phyloP scores from a whole-genome alignment of 179 eudicot genomes.

The Camellia oleifera region DNA sequence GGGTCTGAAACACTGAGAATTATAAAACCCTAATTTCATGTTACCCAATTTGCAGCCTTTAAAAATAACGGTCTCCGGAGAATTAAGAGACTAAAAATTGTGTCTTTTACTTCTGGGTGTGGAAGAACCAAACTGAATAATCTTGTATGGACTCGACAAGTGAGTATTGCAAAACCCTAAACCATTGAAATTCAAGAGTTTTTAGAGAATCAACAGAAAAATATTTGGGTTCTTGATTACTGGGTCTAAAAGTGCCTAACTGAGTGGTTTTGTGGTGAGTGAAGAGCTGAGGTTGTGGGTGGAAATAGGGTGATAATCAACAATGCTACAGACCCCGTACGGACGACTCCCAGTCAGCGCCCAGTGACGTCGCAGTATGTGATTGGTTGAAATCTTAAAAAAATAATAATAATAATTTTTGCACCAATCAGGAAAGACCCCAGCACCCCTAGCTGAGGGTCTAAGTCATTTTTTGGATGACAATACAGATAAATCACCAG shows the following conservation, averaged over 20 bases:
- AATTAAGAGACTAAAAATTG: background rate
- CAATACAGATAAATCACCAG: too few species aligned
- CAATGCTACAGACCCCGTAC: too few species aligned
- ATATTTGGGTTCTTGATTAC: background rate
- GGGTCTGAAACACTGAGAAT: conserved; percentile 26
- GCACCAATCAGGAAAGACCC: too few species aligned
- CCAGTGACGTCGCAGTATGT: too few species aligned
- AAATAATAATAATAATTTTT: too few species aligned
- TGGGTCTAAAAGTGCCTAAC: conserved; percentile 5
- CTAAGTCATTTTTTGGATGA: too few species aligned
- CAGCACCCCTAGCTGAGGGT: too few species aligned
- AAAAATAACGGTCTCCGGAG: background rate
- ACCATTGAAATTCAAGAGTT: conserved; percentile 12
- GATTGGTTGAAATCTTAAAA: too few species aligned
- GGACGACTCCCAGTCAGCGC: too few species aligned
- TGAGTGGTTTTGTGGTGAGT: conserved; percentile 12
- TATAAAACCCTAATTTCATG: conserved; percentile 15
- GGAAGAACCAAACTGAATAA: conserved; percentile 16
- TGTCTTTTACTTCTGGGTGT: conserved; percentile 1
- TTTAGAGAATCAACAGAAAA: background rate
- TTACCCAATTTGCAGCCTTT: conserved; percentile 11
- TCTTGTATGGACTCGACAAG: background rate
- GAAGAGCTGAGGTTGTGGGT: conserved; percentile 11
- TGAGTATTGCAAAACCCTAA: background rate
- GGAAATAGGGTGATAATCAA: background rate